Evolutionary conservation across 2,329 filamentous ascomycete species (phyloP), one percentile per base, ranked within the genome.

Genomic region (Aspergillus sp.): DNA sequence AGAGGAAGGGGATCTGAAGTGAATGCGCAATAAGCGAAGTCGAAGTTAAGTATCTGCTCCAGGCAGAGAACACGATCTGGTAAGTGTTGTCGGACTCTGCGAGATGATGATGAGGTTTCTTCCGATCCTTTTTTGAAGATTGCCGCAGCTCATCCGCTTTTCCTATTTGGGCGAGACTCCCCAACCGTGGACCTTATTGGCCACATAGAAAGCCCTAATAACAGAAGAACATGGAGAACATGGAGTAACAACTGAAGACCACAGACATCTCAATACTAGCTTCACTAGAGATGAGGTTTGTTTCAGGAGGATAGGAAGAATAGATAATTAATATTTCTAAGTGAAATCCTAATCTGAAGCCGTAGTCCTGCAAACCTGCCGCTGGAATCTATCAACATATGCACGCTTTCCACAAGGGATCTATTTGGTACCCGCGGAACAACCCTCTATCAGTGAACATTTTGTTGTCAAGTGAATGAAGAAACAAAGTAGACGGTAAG

Each of bases 31-130:
- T 23, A 45, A 37, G 14, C 37, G 35, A 54, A 31, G 41, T 21
- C 48, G 45, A 37, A 46, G 27, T 15, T 54, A 52, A 60, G 49
- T 54, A 56, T 72, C 73, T 75, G 73, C 73, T 68, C 73, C 73
- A 75, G 73, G 73, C 73, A 76, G 73, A 69, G 39, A 65, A 60
- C 58, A 62, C 48, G 56, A 62, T 64, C 60, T 60, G 56, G 58
- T 53, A 58, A 56, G 57, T 39, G 55, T 33, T 56, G 45, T 57
- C 59, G 53, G 46, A 52, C 57, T 55, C 58, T 57, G 59, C 54
- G 45, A 61, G 62, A 62, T 61, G 35, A 66, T 62, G 56, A 56
- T 65, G 65, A 72, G 68, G 69, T 68, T 73, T 71, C 68, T 73
- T 70, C 64, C 67, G 63, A 68, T 57, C 56, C 39, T 55, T 58